Evolutionary conservation across 306 rosid species (phyloP).

Genomic region (Dryas drummondii): DNA sequence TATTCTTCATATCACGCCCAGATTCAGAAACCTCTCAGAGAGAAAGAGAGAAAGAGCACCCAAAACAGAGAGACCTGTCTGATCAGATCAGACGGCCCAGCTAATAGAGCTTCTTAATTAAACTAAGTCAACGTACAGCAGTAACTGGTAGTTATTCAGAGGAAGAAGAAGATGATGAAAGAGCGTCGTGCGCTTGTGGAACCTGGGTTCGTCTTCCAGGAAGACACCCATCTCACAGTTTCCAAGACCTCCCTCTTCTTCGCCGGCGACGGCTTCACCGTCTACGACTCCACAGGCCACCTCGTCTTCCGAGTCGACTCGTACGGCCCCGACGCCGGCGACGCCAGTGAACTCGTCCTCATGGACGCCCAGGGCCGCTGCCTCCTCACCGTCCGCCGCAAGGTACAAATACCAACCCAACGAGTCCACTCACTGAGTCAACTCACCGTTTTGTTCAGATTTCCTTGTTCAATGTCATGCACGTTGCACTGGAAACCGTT

Average conservation of each 20-base stretch:
- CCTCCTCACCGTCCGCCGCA: conserved; percentile 84
- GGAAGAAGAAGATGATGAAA: conserved; percentile 33
- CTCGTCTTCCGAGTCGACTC: conserved; percentile 87
- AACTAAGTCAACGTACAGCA: too few species aligned
- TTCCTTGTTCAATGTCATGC: too few species aligned
- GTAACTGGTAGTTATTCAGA: too few species aligned
- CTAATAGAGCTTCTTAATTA: too few species aligned
- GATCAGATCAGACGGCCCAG: too few species aligned
- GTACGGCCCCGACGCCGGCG: conserved; percentile 60
- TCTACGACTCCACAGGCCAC: conserved; percentile 66
- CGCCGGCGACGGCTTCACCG: conserved; percentile 80
- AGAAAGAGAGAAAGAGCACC: too few species aligned
- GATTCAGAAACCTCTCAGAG: too few species aligned
- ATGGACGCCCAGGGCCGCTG: conserved; percentile 83
- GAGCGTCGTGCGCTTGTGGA: conserved; percentile 41
- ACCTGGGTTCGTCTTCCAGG: conserved; percentile 39
- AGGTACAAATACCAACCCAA: conserved; percentile 34
- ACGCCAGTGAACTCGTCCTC: conserved; percentile 70
- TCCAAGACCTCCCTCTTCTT: conserved; percentile 82
- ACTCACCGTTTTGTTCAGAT: not conserved
- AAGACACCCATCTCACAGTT: conserved; percentile 71
- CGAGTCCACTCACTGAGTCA: conserved; percentile 31
- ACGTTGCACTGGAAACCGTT: too few species aligned
- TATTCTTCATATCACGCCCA: too few species aligned
- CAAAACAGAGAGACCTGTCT: too few species aligned